Evolutionary conservation across 2,329 filamentous ascomycete species (phyloP).

Genomic region (Escovopsis weberi): DNA sequence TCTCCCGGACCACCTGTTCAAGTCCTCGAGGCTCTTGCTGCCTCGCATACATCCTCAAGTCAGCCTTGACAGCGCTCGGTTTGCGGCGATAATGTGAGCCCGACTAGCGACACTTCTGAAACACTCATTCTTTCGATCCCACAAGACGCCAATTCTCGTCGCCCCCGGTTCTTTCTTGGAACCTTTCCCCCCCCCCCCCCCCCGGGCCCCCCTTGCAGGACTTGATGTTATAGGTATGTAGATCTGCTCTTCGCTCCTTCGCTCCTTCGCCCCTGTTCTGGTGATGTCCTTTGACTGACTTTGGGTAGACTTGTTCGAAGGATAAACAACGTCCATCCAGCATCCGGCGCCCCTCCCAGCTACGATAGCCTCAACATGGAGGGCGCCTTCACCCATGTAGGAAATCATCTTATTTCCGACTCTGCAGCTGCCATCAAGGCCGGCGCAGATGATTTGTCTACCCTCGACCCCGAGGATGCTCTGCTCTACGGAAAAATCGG

Average conservation of each 20-base stretch:
- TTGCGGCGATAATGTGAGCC: slow-evolving; percentile 26
- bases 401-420: slow-evolving; percentile 75
- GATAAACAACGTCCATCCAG: neutral
- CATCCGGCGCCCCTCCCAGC: slow-evolving; percentile 2
- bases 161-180: slow-evolving; percentile 1
- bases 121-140: slow-evolving; percentile 12
- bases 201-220: neutral
- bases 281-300: too few relatives aligned
- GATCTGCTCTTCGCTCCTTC: neutral
- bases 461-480: slow-evolving; percentile 64
- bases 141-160: slow-evolving; percentile 13
- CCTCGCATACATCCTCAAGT: neutral
- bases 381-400: slow-evolving; percentile 75
- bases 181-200: too few relatives aligned
- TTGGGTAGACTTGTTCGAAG: slow-evolving; percentile 1
- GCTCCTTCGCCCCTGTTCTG: too few relatives aligned
- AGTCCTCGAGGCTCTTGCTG: neutral
- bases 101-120: slow-evolving; percentile 16
- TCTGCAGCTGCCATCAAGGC: slow-evolving; percentile 80
- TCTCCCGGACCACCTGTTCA: too few relatives aligned
- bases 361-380: slow-evolving; percentile 44
- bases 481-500: slow-evolving; percentile 59
- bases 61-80: slow-evolving; percentile 9
- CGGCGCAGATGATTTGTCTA: slow-evolving; percentile 58
- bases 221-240: neutral